Conservation (phyloP, 805 yeast genomes). For the Yarrowia porcina region DNA sequence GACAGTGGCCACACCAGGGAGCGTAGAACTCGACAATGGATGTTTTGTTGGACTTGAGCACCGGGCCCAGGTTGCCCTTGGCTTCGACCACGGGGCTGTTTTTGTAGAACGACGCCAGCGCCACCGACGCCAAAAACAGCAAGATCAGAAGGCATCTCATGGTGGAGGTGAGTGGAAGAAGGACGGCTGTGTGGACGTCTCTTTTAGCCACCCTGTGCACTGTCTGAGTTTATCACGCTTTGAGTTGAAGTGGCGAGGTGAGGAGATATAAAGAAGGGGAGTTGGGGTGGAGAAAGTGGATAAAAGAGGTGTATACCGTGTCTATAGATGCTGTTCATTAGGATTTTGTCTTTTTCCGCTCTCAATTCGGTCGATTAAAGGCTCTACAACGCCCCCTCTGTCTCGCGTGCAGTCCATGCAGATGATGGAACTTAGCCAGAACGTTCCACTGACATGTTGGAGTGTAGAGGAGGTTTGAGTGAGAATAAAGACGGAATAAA, state of each 20-base stretch:
- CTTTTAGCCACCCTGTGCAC: conserved; percentile 8
- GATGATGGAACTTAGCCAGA: background rate
- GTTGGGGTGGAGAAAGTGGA: no score
- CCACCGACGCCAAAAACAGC: conserved; percentile 21
- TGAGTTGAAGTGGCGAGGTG: conserved; percentile 10
- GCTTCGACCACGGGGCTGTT: conserved; percentile 23
- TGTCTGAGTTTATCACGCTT: conserved; percentile 2
- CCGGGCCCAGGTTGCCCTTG: conserved; percentile 24
- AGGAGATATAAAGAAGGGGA: no score
- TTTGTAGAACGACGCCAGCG: conserved; percentile 23
- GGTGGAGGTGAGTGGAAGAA: background rate
- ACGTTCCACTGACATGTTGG: background rate
- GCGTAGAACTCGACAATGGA: conserved; percentile 80
- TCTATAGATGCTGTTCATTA: no score
- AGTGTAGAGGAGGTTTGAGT: background rate
- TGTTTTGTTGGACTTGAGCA: conserved; percentile 24
- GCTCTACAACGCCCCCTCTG: background rate
- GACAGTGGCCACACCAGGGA: conserved; percentile 97
- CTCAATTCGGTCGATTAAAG: background rate
- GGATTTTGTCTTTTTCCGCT: background rate
- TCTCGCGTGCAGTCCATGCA: conserved; percentile 4
- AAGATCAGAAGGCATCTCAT: conserved; percentile 19
- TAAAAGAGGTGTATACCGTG: no score
- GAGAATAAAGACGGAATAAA: background rate
- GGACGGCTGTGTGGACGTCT: no score